These are phyloP conservation scores for Hirsutella thompsonii DNA, from an alignment of 2,329 filamentous ascomycete species.

Conservation along the genomic window DNA sequence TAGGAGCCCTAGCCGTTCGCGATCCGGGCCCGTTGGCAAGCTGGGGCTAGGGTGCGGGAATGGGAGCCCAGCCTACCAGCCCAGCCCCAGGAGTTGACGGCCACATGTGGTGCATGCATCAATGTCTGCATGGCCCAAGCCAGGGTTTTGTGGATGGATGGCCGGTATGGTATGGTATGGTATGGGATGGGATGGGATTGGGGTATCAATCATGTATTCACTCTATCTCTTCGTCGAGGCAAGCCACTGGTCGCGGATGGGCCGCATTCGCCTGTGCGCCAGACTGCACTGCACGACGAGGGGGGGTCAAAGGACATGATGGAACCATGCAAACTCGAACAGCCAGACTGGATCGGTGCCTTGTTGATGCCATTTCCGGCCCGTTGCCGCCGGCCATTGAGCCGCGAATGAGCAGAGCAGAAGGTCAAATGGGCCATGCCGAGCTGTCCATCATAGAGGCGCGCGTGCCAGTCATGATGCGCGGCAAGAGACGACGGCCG, in stretches of 20 bases:
- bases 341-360: not conserved
- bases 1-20: slow-evolving; percentile 9
- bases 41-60: slow-evolving; percentile 9
- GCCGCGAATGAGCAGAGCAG: not conserved
- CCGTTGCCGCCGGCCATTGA: not conserved
- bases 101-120: slow-evolving; percentile 1
- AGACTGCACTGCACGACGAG: not conserved
- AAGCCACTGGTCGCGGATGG: slow-evolving; percentile 1
- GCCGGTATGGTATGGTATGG: no score
- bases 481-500: not conserved
- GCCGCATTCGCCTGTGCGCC: slow-evolving; percentile 3
- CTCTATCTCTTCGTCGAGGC: not conserved
- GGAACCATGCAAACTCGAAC: no score
- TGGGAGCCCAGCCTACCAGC: not conserved
- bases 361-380: not conserved
- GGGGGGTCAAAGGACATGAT: not conserved
- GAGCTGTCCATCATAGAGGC: not conserved
- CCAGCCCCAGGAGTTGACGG: slow-evolving; percentile 1
- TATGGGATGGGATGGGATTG: not conserved
- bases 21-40: no score
- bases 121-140: slow-evolving; percentile 1
- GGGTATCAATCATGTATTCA: not conserved
- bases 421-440: no score
- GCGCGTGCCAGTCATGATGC: not conserved
- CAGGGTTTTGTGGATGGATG: not conserved